Evolutionary conservation across 441 rosid genomes (phyloP).

Genomic region (Syzygium malaccense): DNA sequence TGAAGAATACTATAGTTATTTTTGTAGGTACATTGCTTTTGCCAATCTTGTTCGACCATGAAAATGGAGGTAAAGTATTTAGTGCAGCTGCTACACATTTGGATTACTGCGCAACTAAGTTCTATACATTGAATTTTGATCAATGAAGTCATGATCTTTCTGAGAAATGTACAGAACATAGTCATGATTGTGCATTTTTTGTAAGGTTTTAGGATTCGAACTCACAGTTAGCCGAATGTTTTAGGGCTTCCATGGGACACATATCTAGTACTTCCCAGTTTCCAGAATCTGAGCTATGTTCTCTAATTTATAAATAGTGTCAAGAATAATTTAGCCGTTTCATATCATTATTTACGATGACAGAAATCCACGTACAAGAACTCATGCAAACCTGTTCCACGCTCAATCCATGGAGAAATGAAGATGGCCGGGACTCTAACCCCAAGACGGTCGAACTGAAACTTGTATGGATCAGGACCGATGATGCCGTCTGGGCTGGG

Average conservation of each 20-base stretch:
- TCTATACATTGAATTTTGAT: neutral
- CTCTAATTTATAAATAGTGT: neutral
- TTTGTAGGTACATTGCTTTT: neutral
- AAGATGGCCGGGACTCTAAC: conserved; percentile 74
- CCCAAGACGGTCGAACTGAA: conserved; percentile 89
- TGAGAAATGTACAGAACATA: neutral
- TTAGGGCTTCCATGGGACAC: neutral
- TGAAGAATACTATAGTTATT: neutral
- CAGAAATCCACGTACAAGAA: neutral
- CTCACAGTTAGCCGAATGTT: neutral
- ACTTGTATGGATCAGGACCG: conserved; percentile 58
- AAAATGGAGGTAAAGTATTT: neutral
- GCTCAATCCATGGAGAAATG: conserved; percentile 85
- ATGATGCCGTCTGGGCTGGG: conserved; percentile 77
- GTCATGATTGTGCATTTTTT: neutral
- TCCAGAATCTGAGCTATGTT: neutral
- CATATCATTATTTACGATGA: neutral
- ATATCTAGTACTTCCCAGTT: neutral
- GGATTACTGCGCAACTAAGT: neutral
- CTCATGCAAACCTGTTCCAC: conserved; percentile 48
- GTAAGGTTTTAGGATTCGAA: neutral
- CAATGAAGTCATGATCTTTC: neutral
- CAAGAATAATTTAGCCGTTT: neutral
- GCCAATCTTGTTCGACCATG: neutral
- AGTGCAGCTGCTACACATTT: neutral